Base-by-base conservation (phyloP, 495 filamentous ascomycete genomes). In the Aspergillus kassunensis region DNA sequence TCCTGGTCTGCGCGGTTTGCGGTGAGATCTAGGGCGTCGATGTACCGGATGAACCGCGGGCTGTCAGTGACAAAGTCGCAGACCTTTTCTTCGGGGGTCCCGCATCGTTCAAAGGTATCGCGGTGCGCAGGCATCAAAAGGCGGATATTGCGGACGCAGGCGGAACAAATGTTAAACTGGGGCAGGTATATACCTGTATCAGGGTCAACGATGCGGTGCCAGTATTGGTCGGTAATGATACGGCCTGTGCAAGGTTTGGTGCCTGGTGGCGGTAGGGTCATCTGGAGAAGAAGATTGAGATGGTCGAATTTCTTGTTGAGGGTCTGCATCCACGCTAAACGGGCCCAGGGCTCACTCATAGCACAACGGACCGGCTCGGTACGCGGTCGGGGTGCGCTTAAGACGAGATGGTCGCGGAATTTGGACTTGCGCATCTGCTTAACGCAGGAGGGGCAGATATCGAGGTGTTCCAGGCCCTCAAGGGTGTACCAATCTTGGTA, bases 401-500 rank as follows among this genome's bases (percentile, higher is more conserved):
- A 77, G 18, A 76, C 66, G 56, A 88, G 80, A 45, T 68, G 70
- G 29, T 72, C 62, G 1, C 73, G 65, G 62, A 80, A 86, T 37
- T 70, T 65, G 0, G 81, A 80, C 27, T 78, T 67, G 15, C 70
- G 76, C 51, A 87, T 72, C 37, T 79, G 73, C 6, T 68, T 67
- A 49, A 79, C 73, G 68, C 85, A 89, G 6, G 71, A 72, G 1
- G 85, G 85, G 44, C 85, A 89, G 34, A 89, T 80, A 53, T 84
- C 73, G 27, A 87, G 76, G 29, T 73, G 68, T 5, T 72, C 65
- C 44, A 77, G 69, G 7, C 77, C 74, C 20, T 76, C 73, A 6
- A 89, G 69, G 4, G 81, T 86, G 54, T 81, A 81, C 85, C 85
- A 89, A 55, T 87, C 84, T 50, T 81, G 70, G 41, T 77, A 72